Evolutionary conservation across 2,329 filamentous ascomycete genomes (phyloP), one percentile per base, ranked within the genome.

Genomic region (Teratosphaeria viscida): DNA sequence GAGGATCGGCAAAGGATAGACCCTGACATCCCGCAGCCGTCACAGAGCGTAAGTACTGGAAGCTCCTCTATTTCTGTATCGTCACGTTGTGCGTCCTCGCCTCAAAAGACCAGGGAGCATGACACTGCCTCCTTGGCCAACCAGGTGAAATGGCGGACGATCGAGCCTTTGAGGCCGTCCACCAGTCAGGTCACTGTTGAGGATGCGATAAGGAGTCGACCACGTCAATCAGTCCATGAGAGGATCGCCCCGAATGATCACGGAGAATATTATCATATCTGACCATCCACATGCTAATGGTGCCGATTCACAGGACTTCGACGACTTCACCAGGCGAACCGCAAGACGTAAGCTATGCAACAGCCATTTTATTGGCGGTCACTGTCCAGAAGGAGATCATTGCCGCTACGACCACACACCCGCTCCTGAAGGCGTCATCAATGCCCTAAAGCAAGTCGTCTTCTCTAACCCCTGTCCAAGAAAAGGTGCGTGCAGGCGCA

Each of bases 361-460:
- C 64, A 74, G 73, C 32, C 75, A 75, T 60, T 77, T 81, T 59
- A 70, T 82, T 0, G 60, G 56, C 47, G 67, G 65, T 3, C 53
- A 63, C 39, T 72, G 70, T 56, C 53, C 59, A 16, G 61, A 65
- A 7, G 72, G 72, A 0, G 71, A 72, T 2, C 61, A 68, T 16
- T 81, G 79, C 63, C 65, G 65, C 34, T 81, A 74, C 63, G 79
- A 82, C 56, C 81, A 83, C 64, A 68, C 64, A 29, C 68, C 74
- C 2, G 71, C 81, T 2, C 73, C 75, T 5, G 62, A 71, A 1
- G 68, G 68, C 6, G 67, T 76, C 2, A 65, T 75, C 8, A 72
- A 74, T 4, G 76, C 76, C 1, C 71, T 82, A 19, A 72, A 73
- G 58, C 75, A 75, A 56, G 74, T 81, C n/a, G 70, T 78, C 1